Base-by-base conservation (phyloP, 352 stramenopile species). In the Globisporangium recalcitrans region DNA sequence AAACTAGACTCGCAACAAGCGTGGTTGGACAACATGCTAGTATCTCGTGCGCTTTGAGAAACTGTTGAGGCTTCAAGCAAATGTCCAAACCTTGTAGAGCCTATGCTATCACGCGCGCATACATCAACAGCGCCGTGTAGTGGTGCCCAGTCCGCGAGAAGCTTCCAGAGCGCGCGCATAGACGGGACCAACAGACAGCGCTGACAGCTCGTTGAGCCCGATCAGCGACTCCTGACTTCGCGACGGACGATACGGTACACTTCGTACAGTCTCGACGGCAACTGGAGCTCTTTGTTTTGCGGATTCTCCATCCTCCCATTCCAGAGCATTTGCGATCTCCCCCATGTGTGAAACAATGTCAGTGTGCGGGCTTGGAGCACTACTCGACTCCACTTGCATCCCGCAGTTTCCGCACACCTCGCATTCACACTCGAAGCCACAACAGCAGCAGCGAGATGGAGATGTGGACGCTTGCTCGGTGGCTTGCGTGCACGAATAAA, bases 41-140 rank as follows among this genome's bases (percentile, higher is more conserved):
- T 46, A 46, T 46, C n/a, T 44, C 14, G 7, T 16, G 14, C 36
- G 14, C 14, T 19, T 44, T 44, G 8, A 14, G 16, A 26, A 52
- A 34, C 22, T 31, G 14, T 38, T 55, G 49, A 40, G 24, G 48
- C 24, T 31, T 55, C 49, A 27, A 55, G n/a, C 4, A 55, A 10
- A 21, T 40, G 16, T 4, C 8, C 49, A 26, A 14, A 26, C 8
- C n/a, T 14, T 48, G 5, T 24, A 29, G 11, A 29, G 16, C 14
- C 3, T 54, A 54, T 31, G 56, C 42, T 24, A 62, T 62, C 40
- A 22, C n/a, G 56, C 3, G 10, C 19, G 56, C 27, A 54, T 62
- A 62, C 56, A 62, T 62, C 56, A 62, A 40, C 56, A 42, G 27
- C 16, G 31, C 40, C 13, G 29, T 60, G 52, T 14, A 4, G 46